These are phyloP conservation scores for Solanum pennellii DNA, from an alignment of 257 asterid species.

Conservation along the genomic window DNA sequence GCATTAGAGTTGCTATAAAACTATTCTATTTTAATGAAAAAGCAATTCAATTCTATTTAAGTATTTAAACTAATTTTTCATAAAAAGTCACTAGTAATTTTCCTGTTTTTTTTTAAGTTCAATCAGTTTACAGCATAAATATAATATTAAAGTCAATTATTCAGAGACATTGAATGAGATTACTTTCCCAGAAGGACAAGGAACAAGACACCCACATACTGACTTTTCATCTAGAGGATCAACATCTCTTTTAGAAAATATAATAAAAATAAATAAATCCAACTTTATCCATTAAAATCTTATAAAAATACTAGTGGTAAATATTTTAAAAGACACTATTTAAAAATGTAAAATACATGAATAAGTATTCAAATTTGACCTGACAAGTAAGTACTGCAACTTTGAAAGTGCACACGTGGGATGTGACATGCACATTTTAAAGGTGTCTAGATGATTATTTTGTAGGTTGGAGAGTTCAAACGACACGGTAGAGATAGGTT, in stretches of 20 bases:
- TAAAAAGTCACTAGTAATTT: neutral
- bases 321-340: neutral
- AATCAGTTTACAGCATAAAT: neutral
- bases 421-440: neutral
- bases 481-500: neutral
- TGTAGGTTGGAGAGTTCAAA: neutral
- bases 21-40: neutral
- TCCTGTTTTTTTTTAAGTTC: neutral
- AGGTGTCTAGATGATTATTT: neutral
- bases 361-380: fast-evolving
- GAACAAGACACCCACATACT: neutral
- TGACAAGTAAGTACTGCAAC: neutral
- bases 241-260: neutral
- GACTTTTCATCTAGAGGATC: neutral
- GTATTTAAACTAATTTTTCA: neutral
- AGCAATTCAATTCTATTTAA: neutral
- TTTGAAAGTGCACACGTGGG: neutral
- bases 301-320: neutral
- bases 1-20: neutral
- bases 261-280: no score
- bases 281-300: neutral
- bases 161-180: neutral
- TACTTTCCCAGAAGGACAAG: neutral
- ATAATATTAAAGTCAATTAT: neutral
- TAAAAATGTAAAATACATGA: neutral